Evolutionary conservation across 2,329 filamentous ascomycete genomes (phyloP).

Genomic region (Curvularia spicifera): DNA sequence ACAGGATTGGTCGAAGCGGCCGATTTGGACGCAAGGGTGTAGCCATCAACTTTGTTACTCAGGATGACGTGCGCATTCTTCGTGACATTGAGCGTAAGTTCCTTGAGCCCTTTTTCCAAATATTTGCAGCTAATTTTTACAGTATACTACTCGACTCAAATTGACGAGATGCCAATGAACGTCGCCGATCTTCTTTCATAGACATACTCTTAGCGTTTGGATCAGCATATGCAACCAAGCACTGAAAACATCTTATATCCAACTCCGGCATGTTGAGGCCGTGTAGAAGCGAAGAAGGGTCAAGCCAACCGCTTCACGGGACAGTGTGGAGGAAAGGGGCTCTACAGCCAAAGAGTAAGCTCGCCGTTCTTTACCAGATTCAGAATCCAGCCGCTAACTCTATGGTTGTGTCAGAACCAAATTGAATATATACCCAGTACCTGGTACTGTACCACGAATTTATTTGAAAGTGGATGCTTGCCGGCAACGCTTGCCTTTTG

Average conservation of each 20-base stretch:
- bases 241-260: neutral
- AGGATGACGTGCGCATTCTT: constrained; percentile 95
- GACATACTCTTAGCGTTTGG: neutral
- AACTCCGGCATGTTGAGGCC: neutral
- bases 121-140: constrained; percentile 42
- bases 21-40: constrained; percentile 98
- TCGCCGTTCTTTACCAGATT: neutral
- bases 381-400: constrained; percentile 4
- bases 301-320: constrained; percentile 29
- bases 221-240: neutral
- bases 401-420: constrained; percentile 11
- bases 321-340: constrained; percentile 47
- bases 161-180: constrained; percentile 99
- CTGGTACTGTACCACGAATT: constrained; percentile 3
- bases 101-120: neutral
- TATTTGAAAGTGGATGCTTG: neutral
- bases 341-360: constrained; percentile 41
- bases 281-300: constrained; percentile 1
- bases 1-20: constrained; percentile 94
- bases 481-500: neutral
- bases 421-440: constrained; percentile 12
- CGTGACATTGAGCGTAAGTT: constrained; percentile 88
- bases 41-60: constrained; percentile 99
- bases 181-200: constrained; percentile 52
- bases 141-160: constrained; percentile 96